A percentile compares a stretch with the other conserved stretches of the same genome.
Conservation (phyloP, 306 rosid genomes). For the Rosa rugosa region DNA sequence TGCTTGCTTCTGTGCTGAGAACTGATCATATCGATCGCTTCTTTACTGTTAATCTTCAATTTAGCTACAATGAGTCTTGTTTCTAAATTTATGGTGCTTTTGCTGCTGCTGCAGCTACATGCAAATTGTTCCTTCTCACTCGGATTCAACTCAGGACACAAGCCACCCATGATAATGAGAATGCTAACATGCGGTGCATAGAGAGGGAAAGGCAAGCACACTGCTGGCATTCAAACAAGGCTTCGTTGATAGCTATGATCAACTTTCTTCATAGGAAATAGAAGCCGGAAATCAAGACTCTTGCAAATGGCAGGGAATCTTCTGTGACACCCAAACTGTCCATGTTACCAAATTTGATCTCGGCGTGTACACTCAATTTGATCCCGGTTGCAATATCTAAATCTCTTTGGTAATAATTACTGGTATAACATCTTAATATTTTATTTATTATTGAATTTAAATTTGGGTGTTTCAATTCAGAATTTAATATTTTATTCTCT, state of each 20-base stretch:
- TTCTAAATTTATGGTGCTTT: neutral
- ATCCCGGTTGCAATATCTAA: neutral
- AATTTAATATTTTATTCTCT: no score
- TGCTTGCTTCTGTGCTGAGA: neutral
- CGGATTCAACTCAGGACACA: neutral
- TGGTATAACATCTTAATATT: no score
- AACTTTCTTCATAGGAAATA: neutral
- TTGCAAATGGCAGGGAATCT: neutral
- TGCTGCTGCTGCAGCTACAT: neutral
- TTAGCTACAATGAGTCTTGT: neutral
- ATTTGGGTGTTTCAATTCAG: no score
- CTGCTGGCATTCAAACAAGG: constrained; percentile 1
- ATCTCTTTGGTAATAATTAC: neutral
- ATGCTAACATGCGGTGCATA: neutral
- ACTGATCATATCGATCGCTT: neutral
- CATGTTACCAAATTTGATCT: neutral
- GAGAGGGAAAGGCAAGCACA: neutral
- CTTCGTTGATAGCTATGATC: neutral
- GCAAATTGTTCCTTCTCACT: neutral
- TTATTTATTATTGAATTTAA: no score
- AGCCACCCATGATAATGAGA: neutral
- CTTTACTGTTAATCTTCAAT: neutral
- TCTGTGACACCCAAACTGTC: neutral
- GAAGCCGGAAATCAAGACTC: neutral
- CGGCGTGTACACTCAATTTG: neutral